phyloP scores from a whole-genome alignment of 768 basidiomycete species.

The Mycena pura region DNA sequence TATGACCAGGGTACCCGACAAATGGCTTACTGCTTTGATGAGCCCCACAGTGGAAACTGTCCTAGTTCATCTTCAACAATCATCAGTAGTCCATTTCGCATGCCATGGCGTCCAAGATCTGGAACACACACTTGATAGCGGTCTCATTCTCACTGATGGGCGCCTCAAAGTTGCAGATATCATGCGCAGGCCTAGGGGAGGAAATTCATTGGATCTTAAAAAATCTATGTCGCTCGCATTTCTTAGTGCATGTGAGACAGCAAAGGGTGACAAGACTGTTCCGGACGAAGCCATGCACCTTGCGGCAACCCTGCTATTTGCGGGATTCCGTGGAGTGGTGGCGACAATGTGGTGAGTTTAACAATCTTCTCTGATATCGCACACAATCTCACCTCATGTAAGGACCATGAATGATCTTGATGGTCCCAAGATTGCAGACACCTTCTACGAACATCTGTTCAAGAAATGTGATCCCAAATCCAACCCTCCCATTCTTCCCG shows the following conservation, averaged over 20 bases:
- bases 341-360: constrained; percentile 31
- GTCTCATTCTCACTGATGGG: constrained; percentile 27
- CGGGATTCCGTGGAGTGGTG: constrained; percentile 31
- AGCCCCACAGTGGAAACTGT: background rate
- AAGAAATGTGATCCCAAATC: background rate
- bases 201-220: too few species aligned
- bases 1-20: background rate
- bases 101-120: constrained; percentile 38
- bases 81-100: constrained; percentile 38
- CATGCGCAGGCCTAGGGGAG: constrained; percentile 20
- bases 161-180: constrained; percentile 26
- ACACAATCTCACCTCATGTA: background rate
- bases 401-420: background rate
- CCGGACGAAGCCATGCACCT: constrained; percentile 36
- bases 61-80: background rate
- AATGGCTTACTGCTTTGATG: background rate
- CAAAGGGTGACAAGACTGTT: constrained; percentile 30
- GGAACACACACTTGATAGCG: constrained; percentile 26
- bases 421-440: background rate
- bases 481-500: background rate
- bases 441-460: background rate
- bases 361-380: background rate
- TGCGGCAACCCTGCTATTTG: too few species aligned
- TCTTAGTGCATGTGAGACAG: constrained; percentile 42
- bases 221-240: constrained; percentile 30